Conservation (phyloP, 768 basidiomycete species). For the Boletellus emodensis region DNA sequence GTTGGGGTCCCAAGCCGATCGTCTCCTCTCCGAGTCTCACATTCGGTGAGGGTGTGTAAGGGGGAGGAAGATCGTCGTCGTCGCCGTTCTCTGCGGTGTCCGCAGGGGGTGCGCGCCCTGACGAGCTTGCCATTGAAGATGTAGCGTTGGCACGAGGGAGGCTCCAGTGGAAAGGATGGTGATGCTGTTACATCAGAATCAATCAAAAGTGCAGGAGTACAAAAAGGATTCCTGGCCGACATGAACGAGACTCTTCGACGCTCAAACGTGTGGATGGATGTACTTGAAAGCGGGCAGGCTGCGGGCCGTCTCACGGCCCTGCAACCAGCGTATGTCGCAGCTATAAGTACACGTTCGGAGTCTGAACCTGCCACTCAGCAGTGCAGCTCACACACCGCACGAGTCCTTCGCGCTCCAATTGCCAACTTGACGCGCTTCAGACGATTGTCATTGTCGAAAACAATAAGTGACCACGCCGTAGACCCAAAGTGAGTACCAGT, state of each 20-base stretch:
- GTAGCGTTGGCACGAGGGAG: neutral
- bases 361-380: no score
- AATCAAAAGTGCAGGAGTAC: neutral
- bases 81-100: neutral
- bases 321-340: no score
- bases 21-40: slow-evolving; percentile 55
- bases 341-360: no score
- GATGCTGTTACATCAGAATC: neutral
- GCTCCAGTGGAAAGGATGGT: neutral
- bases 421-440: no score
- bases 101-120: neutral
- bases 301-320: no score
- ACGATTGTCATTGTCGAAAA: no score
- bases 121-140: neutral
- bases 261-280: no score
- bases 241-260: slow-evolving; percentile 1
- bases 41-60: slow-evolving; percentile 61
- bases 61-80: slow-evolving; percentile 61
- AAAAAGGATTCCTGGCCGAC: slow-evolving; percentile 20
- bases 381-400: no score
- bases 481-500: no score
- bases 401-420: no score
- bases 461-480: no score
- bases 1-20: slow-evolving; percentile 55
- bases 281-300: no score